Evolutionary conservation across 2,329 filamentous ascomycete genomes (phyloP).

Genomic region (Fusarium nygamai): DNA sequence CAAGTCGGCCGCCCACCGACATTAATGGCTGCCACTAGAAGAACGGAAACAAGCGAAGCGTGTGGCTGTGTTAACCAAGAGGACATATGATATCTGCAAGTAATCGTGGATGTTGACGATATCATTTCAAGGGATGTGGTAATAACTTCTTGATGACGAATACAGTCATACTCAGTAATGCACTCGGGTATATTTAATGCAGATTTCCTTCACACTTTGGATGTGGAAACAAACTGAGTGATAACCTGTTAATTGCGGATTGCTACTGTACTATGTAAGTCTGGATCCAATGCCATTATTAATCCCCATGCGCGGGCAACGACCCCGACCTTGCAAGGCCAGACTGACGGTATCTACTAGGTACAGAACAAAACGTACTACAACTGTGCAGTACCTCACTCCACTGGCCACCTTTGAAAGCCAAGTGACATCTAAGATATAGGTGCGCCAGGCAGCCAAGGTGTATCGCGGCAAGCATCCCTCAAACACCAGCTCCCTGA

Average conservation of each 20-base stretch:
- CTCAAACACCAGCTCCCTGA: not conserved
- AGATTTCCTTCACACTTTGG: not conserved
- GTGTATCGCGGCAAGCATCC: slow-evolving; percentile 36
- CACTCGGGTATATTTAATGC: not conserved
- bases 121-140: not conserved
- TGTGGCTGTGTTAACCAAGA: slow-evolving; percentile 22
- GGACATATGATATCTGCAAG: not conserved
- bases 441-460: slow-evolving; percentile 39
- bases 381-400: not conserved
- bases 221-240: not conserved
- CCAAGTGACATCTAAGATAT: not conserved
- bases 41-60: slow-evolving; percentile 17
- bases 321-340: slow-evolving; percentile 15
- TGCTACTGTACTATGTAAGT: not conserved
- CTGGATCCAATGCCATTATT: not conserved
- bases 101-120: not conserved
- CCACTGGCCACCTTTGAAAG: not conserved
- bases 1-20: slow-evolving; percentile 14
- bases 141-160: not conserved
- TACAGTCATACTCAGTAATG: not conserved
- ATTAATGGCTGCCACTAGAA: slow-evolving; percentile 8
- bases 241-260: not conserved
- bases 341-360: not conserved
- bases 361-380: not conserved
- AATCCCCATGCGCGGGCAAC: slow-evolving; percentile 1